phyloP scores from a whole-genome alignment of 2,329 filamentous ascomycete species.

The Pleomassaria siparia region DNA sequence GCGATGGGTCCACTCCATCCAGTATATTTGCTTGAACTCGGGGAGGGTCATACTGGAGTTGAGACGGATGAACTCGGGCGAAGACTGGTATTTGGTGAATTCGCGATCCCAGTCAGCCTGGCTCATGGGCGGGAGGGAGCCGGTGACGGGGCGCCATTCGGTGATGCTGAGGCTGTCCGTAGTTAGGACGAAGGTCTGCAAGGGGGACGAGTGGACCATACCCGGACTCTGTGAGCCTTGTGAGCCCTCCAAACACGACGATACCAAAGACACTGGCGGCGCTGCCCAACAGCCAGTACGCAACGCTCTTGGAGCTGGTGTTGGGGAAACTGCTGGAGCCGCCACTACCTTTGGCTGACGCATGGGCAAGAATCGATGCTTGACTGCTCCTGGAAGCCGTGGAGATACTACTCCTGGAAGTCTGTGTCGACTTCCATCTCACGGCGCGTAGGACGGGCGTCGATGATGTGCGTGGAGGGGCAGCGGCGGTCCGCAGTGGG shows the following conservation, averaged over 20 bases:
- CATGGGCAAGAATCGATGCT: constrained; percentile 14
- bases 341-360: constrained; percentile 9
- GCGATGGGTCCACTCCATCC: constrained; percentile 97
- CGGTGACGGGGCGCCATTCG: constrained; percentile 97
- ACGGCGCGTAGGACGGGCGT: constrained; percentile 32
- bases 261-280: constrained; percentile 95
- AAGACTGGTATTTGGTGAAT: constrained; percentile 88
- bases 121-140: constrained; percentile 80
- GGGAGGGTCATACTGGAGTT: constrained; percentile 90
- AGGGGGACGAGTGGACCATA: constrained; percentile 46
- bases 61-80: constrained; percentile 87
- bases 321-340: constrained; percentile 53
- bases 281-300: constrained; percentile 89
- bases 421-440: constrained; percentile 39
- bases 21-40: constrained; percentile 99
- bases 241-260: constrained; percentile 91
- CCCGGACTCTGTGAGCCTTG: constrained; percentile 93
- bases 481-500: constrained; percentile 19
- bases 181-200: constrained; percentile 17
- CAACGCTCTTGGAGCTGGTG: constrained; percentile 73
- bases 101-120: constrained; percentile 85
- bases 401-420: constrained; percentile 26
- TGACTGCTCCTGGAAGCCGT: constrained; percentile 14
- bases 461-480: constrained; percentile 8
- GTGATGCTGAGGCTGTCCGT: constrained; percentile 82